phyloP scores from a whole-genome alignment of 345 rosid species.

The Boechera divaricarpa region DNA sequence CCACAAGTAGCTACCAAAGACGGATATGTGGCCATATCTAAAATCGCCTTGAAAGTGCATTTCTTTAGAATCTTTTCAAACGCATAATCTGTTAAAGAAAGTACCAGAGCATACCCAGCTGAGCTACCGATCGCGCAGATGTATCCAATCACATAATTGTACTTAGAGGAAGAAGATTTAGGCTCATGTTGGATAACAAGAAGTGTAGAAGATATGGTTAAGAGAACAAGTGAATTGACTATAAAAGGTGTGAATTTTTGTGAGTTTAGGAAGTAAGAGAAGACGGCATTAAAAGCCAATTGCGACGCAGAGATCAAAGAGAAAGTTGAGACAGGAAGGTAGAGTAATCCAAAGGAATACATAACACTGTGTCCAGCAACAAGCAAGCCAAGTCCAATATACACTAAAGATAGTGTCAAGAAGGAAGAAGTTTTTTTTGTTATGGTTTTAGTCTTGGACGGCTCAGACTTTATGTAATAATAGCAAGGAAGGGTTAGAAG shows the following conservation, averaged over 20 bases:
- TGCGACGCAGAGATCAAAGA: constrained; percentile 44
- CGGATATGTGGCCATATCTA: constrained; percentile 41
- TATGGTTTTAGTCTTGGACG: constrained; percentile 4
- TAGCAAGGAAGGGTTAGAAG: constrained; percentile 57
- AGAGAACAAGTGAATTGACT: constrained; percentile 43
- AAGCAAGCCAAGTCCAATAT: constrained; percentile 43
- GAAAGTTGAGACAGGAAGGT: constrained; percentile 48
- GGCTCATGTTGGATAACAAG: constrained; percentile 40
- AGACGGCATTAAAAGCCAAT: constrained; percentile 44
- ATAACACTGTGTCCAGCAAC: constrained; percentile 39
- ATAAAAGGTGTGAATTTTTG: constrained; percentile 45
- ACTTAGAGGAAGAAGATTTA: constrained; percentile 16
- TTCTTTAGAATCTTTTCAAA: constrained; percentile 36
- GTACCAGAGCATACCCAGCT: constrained; percentile 39
- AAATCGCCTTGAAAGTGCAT: constrained; percentile 37
- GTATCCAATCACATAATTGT: constrained; percentile 31
- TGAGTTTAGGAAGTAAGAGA: constrained; percentile 46
- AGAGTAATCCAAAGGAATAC: constrained; percentile 45
- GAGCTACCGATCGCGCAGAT: constrained; percentile 41
- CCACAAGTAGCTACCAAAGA: constrained; percentile 40
- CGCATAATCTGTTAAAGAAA: constrained; percentile 41
- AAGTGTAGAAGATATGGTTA: constrained; percentile 46
- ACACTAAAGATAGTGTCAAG: constrained; percentile 28
- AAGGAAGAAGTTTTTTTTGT: constrained; percentile 13
- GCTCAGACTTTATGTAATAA: constrained; percentile 30